Base-by-base conservation (phyloP, 2,329 filamentous ascomycete genomes). In the Triangularia verruculosa region DNA sequence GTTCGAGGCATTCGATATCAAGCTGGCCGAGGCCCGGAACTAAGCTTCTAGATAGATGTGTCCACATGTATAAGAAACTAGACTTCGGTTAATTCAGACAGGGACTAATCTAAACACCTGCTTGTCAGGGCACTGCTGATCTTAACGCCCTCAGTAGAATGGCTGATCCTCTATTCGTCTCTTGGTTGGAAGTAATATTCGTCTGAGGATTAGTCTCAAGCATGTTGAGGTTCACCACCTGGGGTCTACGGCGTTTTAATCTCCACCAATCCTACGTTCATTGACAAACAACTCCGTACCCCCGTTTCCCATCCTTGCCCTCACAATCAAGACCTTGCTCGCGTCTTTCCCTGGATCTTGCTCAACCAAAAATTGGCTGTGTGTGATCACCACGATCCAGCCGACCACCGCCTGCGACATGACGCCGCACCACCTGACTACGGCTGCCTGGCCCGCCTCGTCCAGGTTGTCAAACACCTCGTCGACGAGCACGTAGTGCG, bases 391-490 rank as follows among this genome's bases (percentile, higher is more conserved):
- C 24, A 59, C 25, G 4, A 43, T 52, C 57, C 57, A 59, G 4
- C 57, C 57, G 5, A 59, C 32, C 34, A 52, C 4, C 57, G 57
- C 52, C 39, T 52, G 34, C 11, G 34, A 28, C 57, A 59, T 59
- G 39, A 28, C 57, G 15, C 25, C 12, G 39, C 59, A 61, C 59
- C 59, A 61, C 25, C 59, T 51, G n/a, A 72, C 67, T 3, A 74
- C 71, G 3, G 68, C 69, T n/a, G 66, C 67, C 64, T 73, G 73
- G 7, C 74, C 73, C 0, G 68, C 69, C 13, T 53, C 62, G 53
- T 76, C 74, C 4, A 76, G 67, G 43, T 69, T 71, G 62, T 76
- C 74, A 63, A 75, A 74, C 2, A 70, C 73, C 68, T 76, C 74
- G 59, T 76, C 74, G 6, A 76, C 68, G 13, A 76, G 71, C 63